phyloP scores from a whole-genome alignment of 768 basidiomycete species.

The Kwoniella europaea region DNA sequence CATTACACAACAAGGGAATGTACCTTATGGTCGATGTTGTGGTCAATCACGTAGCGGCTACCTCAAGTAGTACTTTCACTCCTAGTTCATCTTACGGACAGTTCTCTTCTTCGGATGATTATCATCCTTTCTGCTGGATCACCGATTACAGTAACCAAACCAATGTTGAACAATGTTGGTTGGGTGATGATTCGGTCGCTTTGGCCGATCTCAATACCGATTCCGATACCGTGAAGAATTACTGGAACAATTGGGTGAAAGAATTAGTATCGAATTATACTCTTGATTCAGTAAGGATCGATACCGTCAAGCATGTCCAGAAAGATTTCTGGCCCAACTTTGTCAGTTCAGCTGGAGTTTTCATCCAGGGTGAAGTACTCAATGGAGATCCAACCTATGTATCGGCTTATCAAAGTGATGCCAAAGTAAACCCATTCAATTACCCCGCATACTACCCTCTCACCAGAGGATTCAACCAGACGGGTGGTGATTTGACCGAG shows the following conservation, averaged over 20 bases:
- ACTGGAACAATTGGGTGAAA: conserved; percentile 73
- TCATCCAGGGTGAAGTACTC: conserved; percentile 81
- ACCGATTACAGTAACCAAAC: conserved; percentile 69
- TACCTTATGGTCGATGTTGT: conserved; percentile 86
- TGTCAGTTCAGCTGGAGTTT: conserved; percentile 75
- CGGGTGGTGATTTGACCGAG: conserved; percentile 37
- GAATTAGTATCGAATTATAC: conserved; percentile 71
- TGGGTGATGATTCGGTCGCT: conserved; percentile 75
- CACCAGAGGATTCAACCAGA: conserved; percentile 53
- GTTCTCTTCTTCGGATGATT: conserved; percentile 63
- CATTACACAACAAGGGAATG: conserved; percentile 76
- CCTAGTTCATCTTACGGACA: conserved; percentile 46
- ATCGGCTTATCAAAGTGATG: conserved; percentile 50
- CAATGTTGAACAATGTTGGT: conserved; percentile 78
- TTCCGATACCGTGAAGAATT: conserved; percentile 67
- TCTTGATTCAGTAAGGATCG: conserved; percentile 87
- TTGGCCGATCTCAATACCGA: conserved; percentile 80
- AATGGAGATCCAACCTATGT: conserved; percentile 53
- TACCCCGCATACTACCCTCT: conserved; percentile 57
- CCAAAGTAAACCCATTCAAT: conserved; percentile 54
- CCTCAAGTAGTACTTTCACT: conserved; percentile 68
- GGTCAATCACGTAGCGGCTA: conserved; percentile 79
- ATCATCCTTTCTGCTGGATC: conserved; percentile 79
- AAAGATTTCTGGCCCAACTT: conserved; percentile 78
- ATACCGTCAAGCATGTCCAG: conserved; percentile 67